Evolutionary conservation across 2,329 filamentous ascomycete species (phyloP).

Genomic region (Pseudopyricularia javanii): DNA sequence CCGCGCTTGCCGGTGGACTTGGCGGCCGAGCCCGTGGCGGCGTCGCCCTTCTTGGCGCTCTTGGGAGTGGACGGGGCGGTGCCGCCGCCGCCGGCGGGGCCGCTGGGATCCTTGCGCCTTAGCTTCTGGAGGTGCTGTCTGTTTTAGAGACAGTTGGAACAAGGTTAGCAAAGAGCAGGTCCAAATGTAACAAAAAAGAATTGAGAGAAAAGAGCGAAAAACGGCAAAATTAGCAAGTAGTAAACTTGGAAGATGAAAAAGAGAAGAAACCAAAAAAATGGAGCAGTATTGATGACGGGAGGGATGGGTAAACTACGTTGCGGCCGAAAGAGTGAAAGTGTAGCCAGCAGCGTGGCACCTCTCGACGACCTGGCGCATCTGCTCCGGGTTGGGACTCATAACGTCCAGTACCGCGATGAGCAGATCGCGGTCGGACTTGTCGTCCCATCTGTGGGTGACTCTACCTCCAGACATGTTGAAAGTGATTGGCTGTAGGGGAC

Average conservation of each 20-base stretch:
- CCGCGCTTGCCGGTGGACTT: not conserved
- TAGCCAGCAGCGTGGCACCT: slow-evolving; percentile 13
- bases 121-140: slow-evolving; percentile 23
- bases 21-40: not conserved
- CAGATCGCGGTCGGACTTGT: slow-evolving; percentile 15
- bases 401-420: slow-evolving; percentile 13
- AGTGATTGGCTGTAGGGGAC: not conserved
- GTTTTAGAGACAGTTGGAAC: not conserved
- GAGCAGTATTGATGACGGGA: too few species aligned
- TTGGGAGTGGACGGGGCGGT: not conserved
- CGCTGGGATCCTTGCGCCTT: slow-evolving; percentile 13
- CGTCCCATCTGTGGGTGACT: slow-evolving; percentile 11
- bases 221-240: not conserved
- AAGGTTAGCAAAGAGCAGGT: not conserved
- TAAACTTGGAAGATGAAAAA: not conserved
- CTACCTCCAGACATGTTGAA: not conserved
- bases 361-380: slow-evolving; percentile 11
- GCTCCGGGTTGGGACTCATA: slow-evolving; percentile 10
- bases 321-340: slow-evolving; percentile 14
- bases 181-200: not conserved
- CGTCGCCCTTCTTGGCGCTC: not conserved
- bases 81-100: not conserved
- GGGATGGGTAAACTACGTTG: slow-evolving; percentile 11
- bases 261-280: too few species aligned
- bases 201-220: not conserved